phyloP scores from a whole-genome alignment of 169 alveolate genomes.

The Plasmodium sp. region DNA sequence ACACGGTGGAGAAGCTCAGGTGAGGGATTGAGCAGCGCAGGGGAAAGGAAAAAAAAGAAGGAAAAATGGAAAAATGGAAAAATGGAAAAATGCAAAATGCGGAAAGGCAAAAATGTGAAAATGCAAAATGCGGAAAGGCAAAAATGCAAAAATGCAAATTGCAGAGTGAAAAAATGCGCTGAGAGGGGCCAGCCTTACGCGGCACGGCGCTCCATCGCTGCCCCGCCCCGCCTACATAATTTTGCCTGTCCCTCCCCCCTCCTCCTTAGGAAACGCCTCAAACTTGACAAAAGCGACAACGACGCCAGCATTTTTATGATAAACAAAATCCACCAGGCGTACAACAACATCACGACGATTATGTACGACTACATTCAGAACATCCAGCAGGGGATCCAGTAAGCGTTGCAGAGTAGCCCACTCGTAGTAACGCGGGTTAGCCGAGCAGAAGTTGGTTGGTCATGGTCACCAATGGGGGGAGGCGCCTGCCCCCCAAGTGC shows the following conservation, averaged over 20 bases:
- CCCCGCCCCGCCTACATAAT: background rate
- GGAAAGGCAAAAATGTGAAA: too few relatives aligned
- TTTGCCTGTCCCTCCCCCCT: background rate
- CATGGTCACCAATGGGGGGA: background rate
- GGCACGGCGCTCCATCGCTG: background rate
- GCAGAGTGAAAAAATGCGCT: background rate
- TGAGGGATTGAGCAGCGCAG: background rate
- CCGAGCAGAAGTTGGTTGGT: background rate
- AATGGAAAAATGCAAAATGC: too few relatives aligned
- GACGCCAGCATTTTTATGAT: constrained; percentile 73
- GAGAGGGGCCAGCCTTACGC: background rate
- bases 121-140: background rate
- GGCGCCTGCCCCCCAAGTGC: background rate
- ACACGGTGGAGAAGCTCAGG: constrained; percentile 70
- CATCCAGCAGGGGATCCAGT: constrained; percentile 69
- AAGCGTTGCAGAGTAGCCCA: background rate
- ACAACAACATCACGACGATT: constrained; percentile 70
- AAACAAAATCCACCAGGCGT: constrained; percentile 71
- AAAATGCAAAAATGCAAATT: background rate
- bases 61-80: background rate
- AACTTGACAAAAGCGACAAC: constrained; percentile 61
- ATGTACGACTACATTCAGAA: constrained; percentile 71
- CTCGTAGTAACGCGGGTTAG: background rate
- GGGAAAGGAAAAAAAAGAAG: background rate
- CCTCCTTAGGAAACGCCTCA: constrained; percentile 35